Evolutionary conservation across 73 alveolate genomes (phyloP), one percentile per base, ranked within the genome.

Genomic region (Effrenium voratum): DNA sequence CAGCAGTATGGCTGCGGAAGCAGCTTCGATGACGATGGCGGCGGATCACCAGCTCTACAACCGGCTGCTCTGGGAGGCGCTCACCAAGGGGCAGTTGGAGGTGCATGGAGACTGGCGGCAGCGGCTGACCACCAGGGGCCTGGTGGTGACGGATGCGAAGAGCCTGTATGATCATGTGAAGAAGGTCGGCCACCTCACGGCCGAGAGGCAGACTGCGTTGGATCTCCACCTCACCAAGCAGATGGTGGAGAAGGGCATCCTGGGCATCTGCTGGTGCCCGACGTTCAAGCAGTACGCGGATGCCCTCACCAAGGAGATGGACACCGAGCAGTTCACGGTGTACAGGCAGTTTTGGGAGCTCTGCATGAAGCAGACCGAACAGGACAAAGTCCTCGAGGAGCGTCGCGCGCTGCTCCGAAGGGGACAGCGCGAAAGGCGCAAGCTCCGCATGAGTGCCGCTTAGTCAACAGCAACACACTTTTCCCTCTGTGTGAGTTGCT

Each of bases 1-100:
- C 2, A 73, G 91, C 66, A 47, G 77, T 0, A 0, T 91, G 49
- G 76, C 98, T 5, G 98, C 98, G 0, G 98, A 91, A 32, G n/a
- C 76, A 0, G 34, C 82, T 12, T 10, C 82, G 2, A 47, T 91
- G 91, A 44, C 98, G 3, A 30, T 40, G 0, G 59, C 82, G 0
- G 57, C 60, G 3, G 98, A 91, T 44, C 32, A 49, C 0, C 49
- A 34, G 30, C 50, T 91, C 41, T 91, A 73, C 49, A 73, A 50
- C 36, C 40, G 87, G 2, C 52, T 36, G 41, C 44, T 91, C n/a
- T 32, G 44, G 36, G 96, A 90, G 38, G 76, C 87, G 28, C 34
- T 90, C 0, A 8, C 72, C 13, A 15, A 22, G 96, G 96, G 2
- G 16, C 5, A 15, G 3, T n/a, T 43, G 12, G 76, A 43, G 19